These are phyloP conservation scores for Irpex sp. DNA, from an alignment of 1,284 basidiomycete species.

Conservation along the genomic window DNA sequence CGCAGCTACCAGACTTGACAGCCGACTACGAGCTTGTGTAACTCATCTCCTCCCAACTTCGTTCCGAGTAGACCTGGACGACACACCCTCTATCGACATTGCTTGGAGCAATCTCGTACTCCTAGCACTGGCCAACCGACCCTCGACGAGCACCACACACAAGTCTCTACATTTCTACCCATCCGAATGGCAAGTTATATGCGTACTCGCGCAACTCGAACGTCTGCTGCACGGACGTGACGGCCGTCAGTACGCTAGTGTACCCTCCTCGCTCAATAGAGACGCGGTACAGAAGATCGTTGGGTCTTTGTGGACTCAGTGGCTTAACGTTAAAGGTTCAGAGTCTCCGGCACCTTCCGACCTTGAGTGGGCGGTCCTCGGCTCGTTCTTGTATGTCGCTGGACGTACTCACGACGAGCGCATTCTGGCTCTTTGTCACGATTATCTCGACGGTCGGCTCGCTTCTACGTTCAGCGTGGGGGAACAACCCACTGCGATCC, in stretches of 20 bases:
- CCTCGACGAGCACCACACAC: background rate
- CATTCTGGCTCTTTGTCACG: constrained; percentile 28
- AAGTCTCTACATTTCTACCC: constrained; percentile 10
- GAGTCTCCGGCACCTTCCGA: constrained; percentile 20
- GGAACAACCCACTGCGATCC: too few relatives aligned
- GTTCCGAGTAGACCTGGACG: background rate
- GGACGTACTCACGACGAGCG: constrained; percentile 29
- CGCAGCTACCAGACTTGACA: background rate
- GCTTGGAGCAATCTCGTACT: background rate
- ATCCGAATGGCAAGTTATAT: constrained; percentile 24
- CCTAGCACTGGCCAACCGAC: background rate
- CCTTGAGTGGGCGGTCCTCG: constrained; percentile 32
- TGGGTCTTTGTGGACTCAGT: constrained; percentile 35
- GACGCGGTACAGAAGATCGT: constrained; percentile 25
- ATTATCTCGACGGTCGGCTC: constrained; percentile 9
- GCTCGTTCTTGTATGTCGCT: constrained; percentile 44
- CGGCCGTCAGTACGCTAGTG: constrained; percentile 24
- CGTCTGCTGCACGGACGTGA: constrained; percentile 2
- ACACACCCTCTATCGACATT: background rate
- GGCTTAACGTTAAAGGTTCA: constrained; percentile 22
- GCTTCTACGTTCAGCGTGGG: too few relatives aligned
- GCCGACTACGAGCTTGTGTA: background rate
- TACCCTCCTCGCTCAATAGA: background rate
- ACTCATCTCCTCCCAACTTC: background rate
- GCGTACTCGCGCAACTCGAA: constrained; percentile 18